Conservation (phyloP, 1,284 basidiomycete genomes). For the Thecaphora frezii region DNA sequence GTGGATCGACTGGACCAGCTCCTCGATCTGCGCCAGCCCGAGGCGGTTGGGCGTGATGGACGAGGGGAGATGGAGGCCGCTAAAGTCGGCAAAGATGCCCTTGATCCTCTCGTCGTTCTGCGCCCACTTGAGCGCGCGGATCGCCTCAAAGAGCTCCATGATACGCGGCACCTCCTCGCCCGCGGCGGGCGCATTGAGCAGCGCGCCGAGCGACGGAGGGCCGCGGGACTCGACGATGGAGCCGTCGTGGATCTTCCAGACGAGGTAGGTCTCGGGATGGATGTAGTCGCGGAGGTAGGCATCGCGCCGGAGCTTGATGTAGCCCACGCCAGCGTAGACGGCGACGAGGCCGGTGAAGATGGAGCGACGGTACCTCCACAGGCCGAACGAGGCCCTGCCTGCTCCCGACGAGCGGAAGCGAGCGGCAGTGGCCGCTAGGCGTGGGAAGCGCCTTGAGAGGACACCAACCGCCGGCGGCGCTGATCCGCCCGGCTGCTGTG, state of each 20-base stretch:
- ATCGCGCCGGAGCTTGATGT: constrained; percentile 37
- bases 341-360: constrained; percentile 31
- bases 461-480: background rate
- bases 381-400: constrained; percentile 21
- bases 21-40: constrained; percentile 62
- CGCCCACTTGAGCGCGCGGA: constrained; percentile 59
- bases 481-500: too few species aligned
- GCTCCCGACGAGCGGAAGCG: constrained; percentile 23
- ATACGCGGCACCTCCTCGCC: constrained; percentile 43
- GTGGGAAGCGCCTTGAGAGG: constrained; percentile 24
- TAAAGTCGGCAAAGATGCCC: constrained; percentile 62
- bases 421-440: constrained; percentile 24
- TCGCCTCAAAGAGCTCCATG: constrained; percentile 60
- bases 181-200: constrained; percentile 28
- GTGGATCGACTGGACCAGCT: constrained; percentile 59
- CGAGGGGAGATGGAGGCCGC: constrained; percentile 56
- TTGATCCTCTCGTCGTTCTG: constrained; percentile 59
- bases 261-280: constrained; percentile 50
- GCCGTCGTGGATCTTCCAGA: constrained; percentile 57
- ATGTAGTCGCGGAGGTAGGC: constrained; percentile 38
- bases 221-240: constrained; percentile 50
- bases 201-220: constrained; percentile 25
- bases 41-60: constrained; percentile 50
- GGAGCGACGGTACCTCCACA: constrained; percentile 34
- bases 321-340: constrained; percentile 34